A percentile compares a stretch with the other conserved stretches of the same genome.
Evolutionary conservation across 106 monocot genomes (phyloP).

Genomic region (Triglochin maritima): DNA sequence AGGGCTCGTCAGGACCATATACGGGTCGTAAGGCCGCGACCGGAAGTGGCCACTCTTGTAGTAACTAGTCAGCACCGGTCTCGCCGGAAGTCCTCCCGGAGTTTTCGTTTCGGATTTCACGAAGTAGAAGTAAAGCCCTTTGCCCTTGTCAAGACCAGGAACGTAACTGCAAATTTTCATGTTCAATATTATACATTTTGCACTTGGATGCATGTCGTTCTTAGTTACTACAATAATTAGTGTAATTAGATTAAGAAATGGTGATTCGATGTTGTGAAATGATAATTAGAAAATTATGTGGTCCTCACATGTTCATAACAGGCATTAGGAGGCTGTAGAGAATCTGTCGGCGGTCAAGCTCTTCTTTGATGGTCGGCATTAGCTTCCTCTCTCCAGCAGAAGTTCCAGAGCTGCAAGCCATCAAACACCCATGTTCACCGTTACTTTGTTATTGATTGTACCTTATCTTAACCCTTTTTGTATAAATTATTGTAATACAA

Average conservation of each 20-base stretch:
- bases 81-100: constrained; percentile 49
- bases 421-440: neutral
- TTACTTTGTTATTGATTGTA: neutral
- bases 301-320: constrained; percentile 59
- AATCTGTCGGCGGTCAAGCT: constrained; percentile 41
- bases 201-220: neutral
- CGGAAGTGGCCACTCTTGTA: constrained; percentile 62
- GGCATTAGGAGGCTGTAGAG: constrained; percentile 75
- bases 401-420: constrained; percentile 41
- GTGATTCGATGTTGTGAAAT: too few relatives aligned
- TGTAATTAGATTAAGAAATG: too few relatives aligned
- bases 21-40: constrained; percentile 45
- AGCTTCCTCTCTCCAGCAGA: constrained; percentile 67
- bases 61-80: constrained; percentile 73
- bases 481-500: too few relatives aligned
- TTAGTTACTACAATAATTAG: too few relatives aligned
- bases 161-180: constrained; percentile 31
- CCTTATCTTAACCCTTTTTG: too few relatives aligned
- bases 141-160: constrained; percentile 52
- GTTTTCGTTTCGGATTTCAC: constrained; percentile 61
- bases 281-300: neutral
- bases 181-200: too few relatives aligned
- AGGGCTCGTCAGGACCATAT: constrained; percentile 49
- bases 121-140: constrained; percentile 70
- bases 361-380: constrained; percentile 58